Evolutionary conservation across 1,284 basidiomycete genomes (phyloP).

Genomic region (Tylopilus sp.): DNA sequence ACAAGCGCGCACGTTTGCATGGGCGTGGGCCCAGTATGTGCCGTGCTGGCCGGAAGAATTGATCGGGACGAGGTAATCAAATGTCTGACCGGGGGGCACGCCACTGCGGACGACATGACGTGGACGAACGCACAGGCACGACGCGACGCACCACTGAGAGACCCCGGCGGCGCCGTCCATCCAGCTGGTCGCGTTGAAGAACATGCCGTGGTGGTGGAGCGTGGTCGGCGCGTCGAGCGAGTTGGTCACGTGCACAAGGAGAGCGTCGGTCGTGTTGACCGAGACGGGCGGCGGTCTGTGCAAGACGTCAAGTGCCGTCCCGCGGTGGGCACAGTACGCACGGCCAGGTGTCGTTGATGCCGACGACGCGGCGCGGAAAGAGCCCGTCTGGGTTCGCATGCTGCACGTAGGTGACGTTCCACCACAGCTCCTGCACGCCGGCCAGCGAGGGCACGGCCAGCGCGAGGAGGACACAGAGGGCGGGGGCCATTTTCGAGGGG

Average conservation of each 20-base stretch:
- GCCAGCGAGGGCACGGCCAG: conserved; percentile 45
- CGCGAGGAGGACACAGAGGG: conserved; percentile 21
- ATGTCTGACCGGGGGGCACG: conserved; percentile 73
- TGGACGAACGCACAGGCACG: background rate
- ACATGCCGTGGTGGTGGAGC: conserved; percentile 91
- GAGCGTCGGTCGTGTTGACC: conserved; percentile 68
- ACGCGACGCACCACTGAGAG: conserved; percentile 68
- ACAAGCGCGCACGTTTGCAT: conserved; percentile 47
- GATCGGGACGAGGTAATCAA: conserved; percentile 83
- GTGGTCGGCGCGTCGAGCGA: conserved; percentile 61
- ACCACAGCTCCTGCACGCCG: conserved; percentile 70
- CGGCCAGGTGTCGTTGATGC: conserved; percentile 92
- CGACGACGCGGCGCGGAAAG: conserved; percentile 71
- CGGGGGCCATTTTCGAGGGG: conserved; percentile 1
- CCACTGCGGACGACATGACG: conserved; percentile 50
- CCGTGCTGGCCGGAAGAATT: conserved; percentile 72
- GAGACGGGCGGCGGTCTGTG: conserved; percentile 75
- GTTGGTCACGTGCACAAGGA: conserved; percentile 77
- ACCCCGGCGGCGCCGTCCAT: conserved; percentile 85
- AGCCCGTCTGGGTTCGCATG: conserved; percentile 77
- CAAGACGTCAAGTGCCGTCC: background rate
- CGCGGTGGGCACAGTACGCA: conserved; percentile 31
- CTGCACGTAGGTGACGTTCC: conserved; percentile 76
- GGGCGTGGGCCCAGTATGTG: conserved; percentile 88
- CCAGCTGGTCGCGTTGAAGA: conserved; percentile 83